Conservation (phyloP, 371 early-diverging fungal genomes). For the Funneliformis caledonium region DNA sequence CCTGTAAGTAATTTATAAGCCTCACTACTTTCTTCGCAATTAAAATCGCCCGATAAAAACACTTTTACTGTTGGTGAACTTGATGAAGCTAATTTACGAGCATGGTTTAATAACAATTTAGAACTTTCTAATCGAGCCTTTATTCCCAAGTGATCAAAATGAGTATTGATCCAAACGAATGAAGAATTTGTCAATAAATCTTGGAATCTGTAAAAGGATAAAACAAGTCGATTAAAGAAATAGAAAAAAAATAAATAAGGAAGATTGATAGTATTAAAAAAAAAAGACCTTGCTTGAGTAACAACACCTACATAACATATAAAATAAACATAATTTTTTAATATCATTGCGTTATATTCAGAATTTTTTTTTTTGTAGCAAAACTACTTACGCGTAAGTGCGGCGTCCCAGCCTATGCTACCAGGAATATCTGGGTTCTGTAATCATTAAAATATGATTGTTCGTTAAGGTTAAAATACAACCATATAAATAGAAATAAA, state of each 20-base stretch:
- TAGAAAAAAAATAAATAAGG: background rate
- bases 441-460: background rate
- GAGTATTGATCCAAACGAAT: constrained; percentile 27
- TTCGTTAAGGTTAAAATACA: background rate
- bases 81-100: background rate
- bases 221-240: background rate
- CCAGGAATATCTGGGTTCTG: constrained; percentile 26
- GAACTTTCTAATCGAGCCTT: constrained; percentile 30
- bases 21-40: constrained; percentile 11
- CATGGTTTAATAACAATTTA: background rate
- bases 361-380: background rate
- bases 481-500: background rate
- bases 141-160: background rate
- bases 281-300: constrained; percentile 29
- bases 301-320: constrained; percentile 9
- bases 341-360: background rate
- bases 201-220: constrained; percentile 1
- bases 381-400: constrained; percentile 19
- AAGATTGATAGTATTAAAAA: background rate
- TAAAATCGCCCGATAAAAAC: constrained; percentile 22
- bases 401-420: constrained; percentile 28
- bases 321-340: background rate
- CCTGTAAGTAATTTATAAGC: constrained; percentile 29
- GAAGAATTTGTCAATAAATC: background rate
- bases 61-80: background rate